phyloP scores from a whole-genome alignment of 2,329 filamentous ascomycete genomes.

The Ceratocystis albifundus region DNA sequence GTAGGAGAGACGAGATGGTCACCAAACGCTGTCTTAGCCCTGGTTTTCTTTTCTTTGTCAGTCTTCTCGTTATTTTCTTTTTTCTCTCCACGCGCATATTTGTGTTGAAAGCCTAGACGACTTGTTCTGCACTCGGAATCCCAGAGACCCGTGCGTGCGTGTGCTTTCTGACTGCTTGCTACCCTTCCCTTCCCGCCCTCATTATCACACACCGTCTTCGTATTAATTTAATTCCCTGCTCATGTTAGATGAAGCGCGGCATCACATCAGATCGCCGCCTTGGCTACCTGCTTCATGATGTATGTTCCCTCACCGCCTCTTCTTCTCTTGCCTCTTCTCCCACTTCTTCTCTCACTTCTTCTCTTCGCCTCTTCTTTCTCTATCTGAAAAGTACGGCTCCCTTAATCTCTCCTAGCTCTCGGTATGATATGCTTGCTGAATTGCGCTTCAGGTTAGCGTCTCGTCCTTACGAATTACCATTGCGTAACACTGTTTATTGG shows the following conservation, averaged over 20 bases:
- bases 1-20: too few species aligned
- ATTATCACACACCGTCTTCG: background rate
- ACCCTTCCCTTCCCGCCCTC: background rate
- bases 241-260: background rate
- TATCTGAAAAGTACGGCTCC: background rate
- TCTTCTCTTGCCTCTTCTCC: background rate
- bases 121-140: too few species aligned
- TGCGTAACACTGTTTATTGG: constrained; percentile 1
- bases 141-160: background rate
- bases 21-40: background rate
- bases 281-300: background rate
- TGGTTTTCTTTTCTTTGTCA: background rate
- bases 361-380: background rate
- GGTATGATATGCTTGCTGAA: background rate
- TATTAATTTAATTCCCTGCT: constrained; percentile 11
- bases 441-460: background rate
- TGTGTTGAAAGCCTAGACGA: too few species aligned
- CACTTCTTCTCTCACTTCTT: background rate
- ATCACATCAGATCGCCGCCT: background rate
- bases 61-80: background rate
- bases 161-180: background rate
- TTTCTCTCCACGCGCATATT: background rate
- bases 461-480: background rate
- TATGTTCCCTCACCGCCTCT: constrained; percentile 13
- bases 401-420: background rate